Conservation (phyloP, 805 yeast genomes). For the Candida incommunis region DNA sequence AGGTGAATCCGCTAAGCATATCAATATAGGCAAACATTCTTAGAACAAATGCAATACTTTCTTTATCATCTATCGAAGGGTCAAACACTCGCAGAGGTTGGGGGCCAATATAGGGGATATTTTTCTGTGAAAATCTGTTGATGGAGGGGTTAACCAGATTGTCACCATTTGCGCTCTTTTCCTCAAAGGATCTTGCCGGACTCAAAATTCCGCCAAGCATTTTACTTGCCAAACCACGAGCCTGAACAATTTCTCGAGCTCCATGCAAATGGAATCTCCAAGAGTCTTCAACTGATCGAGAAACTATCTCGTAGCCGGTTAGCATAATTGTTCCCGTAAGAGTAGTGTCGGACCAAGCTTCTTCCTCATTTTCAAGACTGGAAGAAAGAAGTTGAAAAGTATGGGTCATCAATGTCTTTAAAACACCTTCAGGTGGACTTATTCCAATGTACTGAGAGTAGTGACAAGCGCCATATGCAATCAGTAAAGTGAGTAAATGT, state of each 20-base stretch:
- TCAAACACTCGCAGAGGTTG: constrained; percentile 9
- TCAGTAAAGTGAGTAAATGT: constrained; percentile 38
- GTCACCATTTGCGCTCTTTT: no score
- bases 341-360: constrained; percentile 51
- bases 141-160: constrained; percentile 3
- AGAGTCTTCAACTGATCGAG: constrained; percentile 19
- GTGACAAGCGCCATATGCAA: constrained; percentile 37
- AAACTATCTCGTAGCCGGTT: constrained; percentile 40
- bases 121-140: constrained; percentile 2
- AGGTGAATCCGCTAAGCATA: constrained; percentile 46
- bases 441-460: constrained; percentile 8
- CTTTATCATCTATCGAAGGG: constrained; percentile 9
- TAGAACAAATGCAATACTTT: constrained; percentile 39
- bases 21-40: constrained; percentile 62
- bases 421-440: constrained; percentile 20
- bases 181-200: neutral
- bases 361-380: constrained; percentile 34
- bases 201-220: constrained; percentile 8
- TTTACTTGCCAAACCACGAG: constrained; percentile 30
- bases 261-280: constrained; percentile 59
- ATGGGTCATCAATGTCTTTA: constrained; percentile 39
- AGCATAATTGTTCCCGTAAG: constrained; percentile 47
- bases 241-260: constrained; percentile 47
- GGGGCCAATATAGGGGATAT: constrained; percentile 6
- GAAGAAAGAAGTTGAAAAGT: constrained; percentile 43